Evolutionary conservation across 768 basidiomycete genomes (phyloP), one percentile per base, ranked within the genome.

Genomic region (Mycena capillaripes): DNA sequence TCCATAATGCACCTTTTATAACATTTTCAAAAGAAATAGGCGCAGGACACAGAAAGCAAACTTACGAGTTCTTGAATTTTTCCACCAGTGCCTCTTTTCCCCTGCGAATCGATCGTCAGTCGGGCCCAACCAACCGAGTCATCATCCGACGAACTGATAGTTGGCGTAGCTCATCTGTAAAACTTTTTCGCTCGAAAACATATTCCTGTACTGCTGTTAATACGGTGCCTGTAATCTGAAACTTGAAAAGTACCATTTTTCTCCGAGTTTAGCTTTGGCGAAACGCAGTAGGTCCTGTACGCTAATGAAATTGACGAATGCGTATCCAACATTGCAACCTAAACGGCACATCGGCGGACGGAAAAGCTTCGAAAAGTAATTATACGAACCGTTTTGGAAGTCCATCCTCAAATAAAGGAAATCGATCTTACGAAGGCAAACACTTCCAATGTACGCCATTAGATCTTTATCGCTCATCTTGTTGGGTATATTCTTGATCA

Each of bases 401-500:
- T 95, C 94, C 92, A 95, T 95, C 75, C 94, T 84, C 73, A 97
- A 82, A 83, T 97, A 97, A 75, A 97, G 84, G 79, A 97, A 96
- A 82, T 97, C 96, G 71, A 94, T 93, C 66, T 86, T 86, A 48
- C 93, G 85, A n/a, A 90, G 89, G 79, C 92, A 93, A 29, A 94
- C 93, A 71, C 89, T 87, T 60, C 82, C 87, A 72, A 94, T 94
- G 76, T 89, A 95, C 44, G 82, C 81, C 69, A 91, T 84, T 76
- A 95, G 78, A 73, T 95, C 93, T 77, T 85, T 87, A 81, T 95
- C 93, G 72, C 86, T 92, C 93, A 95, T 94, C 81, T 96, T 96
- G 82, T 97, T 97, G 3, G 96, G 96, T 53, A 97, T 94, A 77
- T 97, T 97, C 83, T 96, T 95, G 72, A 95, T 90, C 93, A 95